phyloP scores from a whole-genome alignment of 23 red algal species.

The Cyanidiococcus yangmingshanensis region DNA sequence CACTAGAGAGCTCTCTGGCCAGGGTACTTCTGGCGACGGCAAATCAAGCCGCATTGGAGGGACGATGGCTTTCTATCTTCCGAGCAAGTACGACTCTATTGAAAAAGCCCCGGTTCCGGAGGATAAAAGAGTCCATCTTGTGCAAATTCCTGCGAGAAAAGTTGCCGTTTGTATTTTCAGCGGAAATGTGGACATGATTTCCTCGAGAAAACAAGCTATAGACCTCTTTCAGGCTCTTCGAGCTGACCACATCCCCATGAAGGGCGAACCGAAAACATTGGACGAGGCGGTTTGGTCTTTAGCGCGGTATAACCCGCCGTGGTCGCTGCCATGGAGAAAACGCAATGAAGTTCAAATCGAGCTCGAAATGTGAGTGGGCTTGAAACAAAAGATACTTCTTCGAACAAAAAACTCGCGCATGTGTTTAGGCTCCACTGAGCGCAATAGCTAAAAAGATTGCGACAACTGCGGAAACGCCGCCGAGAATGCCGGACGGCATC shows the following conservation, averaged over 20 bases:
- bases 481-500: constrained; percentile 65
- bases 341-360: constrained; percentile 77
- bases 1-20: background rate
- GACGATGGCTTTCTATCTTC: constrained; percentile 69
- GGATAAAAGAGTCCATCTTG: constrained; percentile 41
- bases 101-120: constrained; percentile 58
- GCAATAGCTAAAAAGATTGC: constrained; percentile 37
- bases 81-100: constrained; percentile 41
- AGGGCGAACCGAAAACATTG: constrained; percentile 21
- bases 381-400: no score
- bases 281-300: constrained; percentile 30
- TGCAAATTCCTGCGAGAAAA: constrained; percentile 30
- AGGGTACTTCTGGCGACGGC: background rate
- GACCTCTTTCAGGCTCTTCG: constrained; percentile 27
- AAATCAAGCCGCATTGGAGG: background rate
- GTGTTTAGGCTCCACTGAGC: background rate
- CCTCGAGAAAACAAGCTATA: constrained; percentile 23
- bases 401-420: no score
- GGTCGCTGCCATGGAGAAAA: constrained; percentile 54
- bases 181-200: constrained; percentile 27
- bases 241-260: constrained; percentile 31
- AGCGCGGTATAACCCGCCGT: constrained; percentile 84
- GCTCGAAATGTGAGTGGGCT: constrained; percentile 36
- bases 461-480: constrained; percentile 42
- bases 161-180: constrained; percentile 43